Conservation (phyloP, 768 basidiomycete species). For the Cystobasidium onofrii region DNA sequence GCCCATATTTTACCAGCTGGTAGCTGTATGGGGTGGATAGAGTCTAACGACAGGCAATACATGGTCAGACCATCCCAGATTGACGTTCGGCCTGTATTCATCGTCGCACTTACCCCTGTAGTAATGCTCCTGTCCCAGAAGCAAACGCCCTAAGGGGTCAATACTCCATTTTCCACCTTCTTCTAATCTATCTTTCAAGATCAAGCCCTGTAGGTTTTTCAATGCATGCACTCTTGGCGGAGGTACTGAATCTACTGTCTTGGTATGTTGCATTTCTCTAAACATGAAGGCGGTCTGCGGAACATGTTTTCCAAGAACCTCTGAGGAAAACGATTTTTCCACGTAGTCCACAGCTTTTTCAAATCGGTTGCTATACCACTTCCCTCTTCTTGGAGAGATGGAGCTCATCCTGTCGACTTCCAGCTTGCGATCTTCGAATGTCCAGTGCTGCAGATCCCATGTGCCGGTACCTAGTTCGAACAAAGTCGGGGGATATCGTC, state of each 20-base stretch:
- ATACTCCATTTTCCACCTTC: conserved; percentile 1
- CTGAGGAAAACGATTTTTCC: neutral
- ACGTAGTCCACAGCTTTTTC: neutral
- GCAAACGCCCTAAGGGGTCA: neutral
- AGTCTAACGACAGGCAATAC: too few species aligned
- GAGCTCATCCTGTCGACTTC: conserved; percentile 18
- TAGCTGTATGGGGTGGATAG: conserved; percentile 8
- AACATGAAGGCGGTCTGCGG: conserved; percentile 6
- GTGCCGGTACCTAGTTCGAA: conserved; percentile 15
- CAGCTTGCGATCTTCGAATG: conserved; percentile 12
- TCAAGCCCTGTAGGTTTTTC: neutral
- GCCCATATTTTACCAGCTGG: conserved; percentile 26
- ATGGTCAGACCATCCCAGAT: too few species aligned
- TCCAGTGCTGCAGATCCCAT: conserved; percentile 27
- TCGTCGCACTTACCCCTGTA: conserved; percentile 15
- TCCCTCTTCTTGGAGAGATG: neutral
- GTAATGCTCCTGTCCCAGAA: conserved; percentile 11
- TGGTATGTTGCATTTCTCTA: conserved; percentile 24
- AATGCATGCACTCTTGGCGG: conserved; percentile 18
- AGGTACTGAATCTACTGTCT: conserved; percentile 19
- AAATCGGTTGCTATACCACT: conserved; percentile 1
- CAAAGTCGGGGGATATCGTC: neutral
- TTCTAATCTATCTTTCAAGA: neutral
- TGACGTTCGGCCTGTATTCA: too few species aligned
- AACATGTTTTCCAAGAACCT: neutral